Evolutionary conservation across 148 eudicot genomes (phyloP), one percentile per base, ranked within the genome.

Genomic region (Vaccinium darrowii): DNA sequence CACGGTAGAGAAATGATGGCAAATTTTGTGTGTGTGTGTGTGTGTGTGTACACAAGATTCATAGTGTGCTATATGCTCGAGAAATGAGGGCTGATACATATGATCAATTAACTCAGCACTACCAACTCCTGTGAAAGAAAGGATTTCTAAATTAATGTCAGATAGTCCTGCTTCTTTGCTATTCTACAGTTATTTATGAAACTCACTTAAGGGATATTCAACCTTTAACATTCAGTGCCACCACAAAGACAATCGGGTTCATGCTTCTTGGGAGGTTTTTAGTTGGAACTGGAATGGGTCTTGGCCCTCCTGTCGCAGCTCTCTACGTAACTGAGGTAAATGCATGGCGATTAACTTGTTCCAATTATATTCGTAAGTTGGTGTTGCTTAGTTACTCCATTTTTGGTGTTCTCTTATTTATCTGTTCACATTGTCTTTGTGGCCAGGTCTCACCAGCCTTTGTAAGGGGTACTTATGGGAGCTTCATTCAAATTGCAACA

Each of bases 391-490:
- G 39, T 36, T 36, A 11, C 19, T 78, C 27, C 2, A 30, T 49
- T 85, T 8, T 79, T 50, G 15, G 2, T 8, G 11, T 74, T 60
- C 50, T 36, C 11, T 56, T 30, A 16, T 25, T 54, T 85, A 56
- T 33, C 84, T 67, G 36, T 76, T 83, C 72, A 76, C 43, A 30
- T 73, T 39, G 8, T 52, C 33, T 52, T 77, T 23, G 56, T 85
- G 88, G 83, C 73, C 91, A 96, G 98, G 95, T 95, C 82, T 93
- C 99, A 79, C 99, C 98, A 77, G 89, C 95, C 69, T 91, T 88
- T 90, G 92, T 94, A 62, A 91, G 99, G 87, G 99, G 99, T 84
- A 94, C 99, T 79, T 96, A 92, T 86, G 99, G 98, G 62, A 93
- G 99, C 89, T 89, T 96, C 84, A 89, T 93, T 60, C 99, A 96